These are phyloP conservation scores for Trametes cubensis DNA, from an alignment of 768 basidiomycete species.

Conservation along the genomic window DNA sequence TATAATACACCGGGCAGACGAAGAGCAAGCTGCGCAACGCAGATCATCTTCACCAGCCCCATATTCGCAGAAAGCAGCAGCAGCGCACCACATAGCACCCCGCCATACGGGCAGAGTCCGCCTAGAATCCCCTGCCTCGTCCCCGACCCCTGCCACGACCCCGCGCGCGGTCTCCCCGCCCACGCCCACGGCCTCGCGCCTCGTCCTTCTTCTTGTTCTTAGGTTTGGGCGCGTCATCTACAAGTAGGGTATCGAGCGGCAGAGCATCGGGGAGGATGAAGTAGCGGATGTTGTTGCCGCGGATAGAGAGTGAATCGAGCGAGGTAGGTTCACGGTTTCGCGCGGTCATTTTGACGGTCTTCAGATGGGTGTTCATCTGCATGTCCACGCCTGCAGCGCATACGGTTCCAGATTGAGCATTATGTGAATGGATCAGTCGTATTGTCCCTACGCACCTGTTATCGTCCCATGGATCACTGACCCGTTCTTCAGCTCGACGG, in stretches of 20 bases:
- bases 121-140: conserved; percentile 32
- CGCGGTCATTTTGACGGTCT: conserved; percentile 95
- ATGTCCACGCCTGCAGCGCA: conserved; percentile 84
- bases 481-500: conserved; percentile 97
- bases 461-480: conserved; percentile 95
- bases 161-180: conserved; percentile 54
- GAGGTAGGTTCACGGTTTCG: conserved; percentile 86
- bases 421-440: not conserved
- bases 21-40: not conserved
- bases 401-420: conserved; percentile 6
- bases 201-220: conserved; percentile 92
- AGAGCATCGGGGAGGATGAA: conserved; percentile 97
- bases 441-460: conserved; percentile 65
- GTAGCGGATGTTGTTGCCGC: conserved; percentile 96
- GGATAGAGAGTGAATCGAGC: conserved; percentile 89
- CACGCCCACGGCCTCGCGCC: conserved; percentile 63
- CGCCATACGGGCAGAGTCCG: not conserved
- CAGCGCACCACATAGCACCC: conserved; percentile 1
- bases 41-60: not conserved
- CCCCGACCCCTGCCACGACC: conserved; percentile 55
- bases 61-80: not conserved
- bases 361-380: conserved; percentile 99
- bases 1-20: conserved; percentile 17
- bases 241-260: conserved; percentile 93
- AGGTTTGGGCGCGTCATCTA: conserved; percentile 97